Base-by-base conservation (phyloP, 495 filamentous ascomycete genomes). In the Penicillium ochrochloron region DNA sequence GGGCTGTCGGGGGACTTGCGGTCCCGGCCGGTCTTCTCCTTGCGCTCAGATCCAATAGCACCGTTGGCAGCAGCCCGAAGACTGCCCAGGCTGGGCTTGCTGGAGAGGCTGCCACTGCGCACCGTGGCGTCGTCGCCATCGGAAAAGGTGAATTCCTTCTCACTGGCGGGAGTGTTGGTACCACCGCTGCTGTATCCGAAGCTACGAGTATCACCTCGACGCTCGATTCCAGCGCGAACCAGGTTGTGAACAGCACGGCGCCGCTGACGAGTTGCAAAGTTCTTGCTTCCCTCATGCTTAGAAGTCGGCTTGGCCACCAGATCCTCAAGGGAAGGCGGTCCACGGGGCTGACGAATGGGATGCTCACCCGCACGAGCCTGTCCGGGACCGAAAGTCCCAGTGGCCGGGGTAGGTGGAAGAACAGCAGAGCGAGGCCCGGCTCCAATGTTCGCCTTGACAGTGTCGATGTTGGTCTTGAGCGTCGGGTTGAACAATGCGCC, bases 211-310 rank as follows among this genome's bases (percentile, higher is more conserved):
- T 85, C 84, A 41, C 81, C 84, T 66, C 94, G 92, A 59, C 95
- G 90, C 74, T 95, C 92, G 63, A 93, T 85, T 19, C 94, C 93
- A 61, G 94, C 94, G 66, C 92, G 91, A 55, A 97, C 91, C 53
- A 99, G 84, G 70, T 92, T 97, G 80, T 90, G 89, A 50, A 99
- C 88, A 17, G 96, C 96, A 68, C 90, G 91, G 64, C 94, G 93
- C 54, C 95, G 93, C 70, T 95, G 93, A 65, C 94, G 94, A 35
- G 92, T 89, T 21, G 92, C 89, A 77, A 99, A 99, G 79, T 99
- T 99, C 85, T 97, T 96, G 87, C 94, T 97, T 39, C 96, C 95
- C 70, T 97, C 94, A 66, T 95, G 89, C 78, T 93, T 97, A 51
- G 92, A 89, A 5, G 95, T 99, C 7, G 95, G 95, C 77, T 93